A percentile compares a stretch with the other conserved stretches of the same genome.
These are phyloP conservation scores for Chlorophyllum brunneum DNA, from an alignment of 768 basidiomycete species.

Conservation along the genomic window DNA sequence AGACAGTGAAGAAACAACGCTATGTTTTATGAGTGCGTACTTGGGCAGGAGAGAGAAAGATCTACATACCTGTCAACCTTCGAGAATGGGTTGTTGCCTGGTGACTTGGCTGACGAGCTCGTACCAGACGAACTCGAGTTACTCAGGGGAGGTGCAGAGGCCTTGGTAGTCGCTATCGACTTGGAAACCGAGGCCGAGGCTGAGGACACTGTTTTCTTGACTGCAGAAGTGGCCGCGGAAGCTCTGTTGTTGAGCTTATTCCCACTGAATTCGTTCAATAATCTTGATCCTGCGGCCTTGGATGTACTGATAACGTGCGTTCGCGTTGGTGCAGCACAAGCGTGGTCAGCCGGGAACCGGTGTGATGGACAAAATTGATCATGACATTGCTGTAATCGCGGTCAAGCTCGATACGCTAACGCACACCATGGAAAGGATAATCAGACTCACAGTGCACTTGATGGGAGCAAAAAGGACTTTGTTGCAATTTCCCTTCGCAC, in stretches of 20 bases:
- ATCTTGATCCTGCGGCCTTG: conserved; percentile 15
- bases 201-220: conserved; percentile 10
- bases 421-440: neutral
- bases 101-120: conserved; percentile 17
- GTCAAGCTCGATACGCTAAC: too few relatives aligned
- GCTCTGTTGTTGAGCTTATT: conserved; percentile 37
- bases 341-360: conserved; percentile 75
- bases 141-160: conserved; percentile 18
- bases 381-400: conserved; percentile 60
- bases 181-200: conserved; percentile 24
- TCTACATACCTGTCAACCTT: conserved; percentile 64
- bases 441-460: conserved; percentile 58
- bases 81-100: conserved; percentile 33
- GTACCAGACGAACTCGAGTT: conserved; percentile 14
- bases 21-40: conserved; percentile 69
- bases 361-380: conserved; percentile 75
- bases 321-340: conserved; percentile 33
- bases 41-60: conserved; percentile 22
- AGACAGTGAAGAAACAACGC: conserved; percentile 29
- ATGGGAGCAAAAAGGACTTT: conserved; percentile 77
- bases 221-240: conserved; percentile 27
- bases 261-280: conserved; percentile 34
- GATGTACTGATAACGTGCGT: conserved; percentile 15
- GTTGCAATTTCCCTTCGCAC: conserved; percentile 59
- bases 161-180: conserved; percentile 24